phyloP scores from a whole-genome alignment of 1,139 yeast genomes.

The Hemisphaericaspora xylofermentans region DNA sequence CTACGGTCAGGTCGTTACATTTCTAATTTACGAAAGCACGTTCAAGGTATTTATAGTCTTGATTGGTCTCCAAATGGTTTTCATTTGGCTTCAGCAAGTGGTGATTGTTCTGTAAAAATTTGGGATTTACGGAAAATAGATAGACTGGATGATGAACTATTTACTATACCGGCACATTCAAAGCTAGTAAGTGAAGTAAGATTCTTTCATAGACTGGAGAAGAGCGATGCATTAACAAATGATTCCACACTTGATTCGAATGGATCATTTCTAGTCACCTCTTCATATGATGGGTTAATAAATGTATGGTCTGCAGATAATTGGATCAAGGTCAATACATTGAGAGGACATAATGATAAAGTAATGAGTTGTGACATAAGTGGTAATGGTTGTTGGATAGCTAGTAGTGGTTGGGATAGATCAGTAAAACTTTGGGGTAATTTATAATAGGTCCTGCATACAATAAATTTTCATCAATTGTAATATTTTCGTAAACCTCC shows the following conservation, averaged over 20 bases:
- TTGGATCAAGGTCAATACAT: conserved; percentile 59
- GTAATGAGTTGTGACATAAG: conserved; percentile 69
- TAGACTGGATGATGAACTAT: conserved; percentile 32
- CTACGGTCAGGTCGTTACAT: conserved; percentile 73
- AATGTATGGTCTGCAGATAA: conserved; percentile 70
- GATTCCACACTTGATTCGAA: conserved; percentile 5
- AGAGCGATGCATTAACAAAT: conserved; percentile 16
- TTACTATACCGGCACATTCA: conserved; percentile 73
- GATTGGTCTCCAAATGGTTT: conserved; percentile 80
- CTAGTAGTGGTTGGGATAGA: conserved; percentile 84
- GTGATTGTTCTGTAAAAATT: conserved; percentile 74
- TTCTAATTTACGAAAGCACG: conserved; percentile 63
- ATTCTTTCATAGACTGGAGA: conserved; percentile 41
- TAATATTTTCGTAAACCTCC: background rate
- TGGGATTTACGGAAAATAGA: conserved; percentile 74
- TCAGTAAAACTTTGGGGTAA: conserved; percentile 60
- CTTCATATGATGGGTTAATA: conserved; percentile 70
- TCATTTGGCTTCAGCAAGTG: conserved; percentile 79
- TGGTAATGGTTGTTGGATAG: conserved; percentile 40
- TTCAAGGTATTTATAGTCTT: conserved; percentile 65
- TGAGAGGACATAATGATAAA: conserved; percentile 68
- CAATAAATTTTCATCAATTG: background rate
- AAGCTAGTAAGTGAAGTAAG: conserved; percentile 68
- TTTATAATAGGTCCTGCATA: background rate
- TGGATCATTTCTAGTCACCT: conserved; percentile 56